Evolutionary conservation across 1,284 basidiomycete species (phyloP).

Genomic region (Abortiporus biennis): DNA sequence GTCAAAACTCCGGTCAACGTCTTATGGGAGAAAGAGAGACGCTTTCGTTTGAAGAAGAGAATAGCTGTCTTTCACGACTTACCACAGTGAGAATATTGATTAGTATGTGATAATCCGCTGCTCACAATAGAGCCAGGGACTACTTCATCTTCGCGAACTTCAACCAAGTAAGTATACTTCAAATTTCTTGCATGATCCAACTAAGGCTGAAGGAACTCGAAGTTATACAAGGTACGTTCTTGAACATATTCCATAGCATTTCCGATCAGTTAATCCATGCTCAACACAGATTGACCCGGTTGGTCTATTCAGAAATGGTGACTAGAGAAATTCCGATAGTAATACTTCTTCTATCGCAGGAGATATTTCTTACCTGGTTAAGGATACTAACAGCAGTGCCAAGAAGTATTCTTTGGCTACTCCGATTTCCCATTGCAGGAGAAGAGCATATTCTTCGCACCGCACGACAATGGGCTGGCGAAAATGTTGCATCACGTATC

Average conservation of each 20-base stretch:
- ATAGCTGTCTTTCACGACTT: constrained; percentile 41
- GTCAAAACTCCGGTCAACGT: constrained; percentile 18
- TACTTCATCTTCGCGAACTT: constrained; percentile 58
- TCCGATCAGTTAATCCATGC: background rate
- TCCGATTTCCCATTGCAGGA: constrained; percentile 53
- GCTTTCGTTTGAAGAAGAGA: constrained; percentile 38
- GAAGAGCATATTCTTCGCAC: constrained; percentile 46
- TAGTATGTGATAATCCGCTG: no score
- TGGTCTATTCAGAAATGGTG: constrained; percentile 12
- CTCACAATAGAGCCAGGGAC: no score
- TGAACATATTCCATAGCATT: background rate
- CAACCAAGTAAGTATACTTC: constrained; percentile 39
- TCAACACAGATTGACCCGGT: constrained; percentile 48
- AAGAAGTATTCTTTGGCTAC: constrained; percentile 54
- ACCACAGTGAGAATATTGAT: constrained; percentile 37
- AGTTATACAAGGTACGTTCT: background rate
- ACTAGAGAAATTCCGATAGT: no score
- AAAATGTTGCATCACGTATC: constrained; percentile 46
- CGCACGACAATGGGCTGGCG: constrained; percentile 45
- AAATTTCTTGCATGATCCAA: no score
- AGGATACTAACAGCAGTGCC: constrained; percentile 44
- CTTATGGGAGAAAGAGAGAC: constrained; percentile 44
- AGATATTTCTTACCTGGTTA: constrained; percentile 51
- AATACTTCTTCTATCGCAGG: constrained; percentile 16
- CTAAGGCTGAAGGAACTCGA: no score